A percentile compares a stretch with the other conserved stretches of the same genome.
These are phyloP conservation scores for Zanthoxylum bungeanum DNA, from an alignment of 345 rosid species.

Conservation along the genomic window DNA sequence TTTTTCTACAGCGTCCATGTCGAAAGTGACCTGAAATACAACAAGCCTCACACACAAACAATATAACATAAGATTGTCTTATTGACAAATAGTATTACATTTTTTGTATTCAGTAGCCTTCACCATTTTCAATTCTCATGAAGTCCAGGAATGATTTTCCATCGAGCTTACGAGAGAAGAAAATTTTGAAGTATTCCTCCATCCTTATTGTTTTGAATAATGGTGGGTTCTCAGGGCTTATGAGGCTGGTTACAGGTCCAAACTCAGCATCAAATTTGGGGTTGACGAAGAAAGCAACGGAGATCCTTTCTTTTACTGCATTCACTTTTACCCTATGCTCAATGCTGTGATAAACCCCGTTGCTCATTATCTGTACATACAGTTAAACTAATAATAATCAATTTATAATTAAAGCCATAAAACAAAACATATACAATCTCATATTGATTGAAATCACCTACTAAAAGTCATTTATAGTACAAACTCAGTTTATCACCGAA, in stretches of 20 bases:
- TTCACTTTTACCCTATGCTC: constrained; percentile 33
- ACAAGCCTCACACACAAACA: not conserved
- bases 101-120: not conserved
- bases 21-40: not conserved
- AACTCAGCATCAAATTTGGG: constrained; percentile 27
- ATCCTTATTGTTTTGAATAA: constrained; percentile 1
- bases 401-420: not conserved
- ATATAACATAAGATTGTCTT: not conserved
- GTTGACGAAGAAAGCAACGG: constrained; percentile 20
- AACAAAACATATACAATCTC: not conserved
- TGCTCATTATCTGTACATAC: constrained; percentile 35
- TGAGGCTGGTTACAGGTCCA: constrained; percentile 23
- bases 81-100: not conserved
- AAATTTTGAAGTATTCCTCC: constrained; percentile 19
- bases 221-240: constrained; percentile 24
- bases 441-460: too few species aligned
- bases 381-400: too few species aligned
- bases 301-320: constrained; percentile 16
- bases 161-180: constrained; percentile 16
- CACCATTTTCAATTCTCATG: constrained; percentile 14
- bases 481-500: too few species aligned
- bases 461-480: too few species aligned
- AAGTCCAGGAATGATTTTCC: constrained; percentile 19
- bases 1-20: not conserved
- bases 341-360: constrained; percentile 28